Base-by-base conservation (phyloP, 2,329 filamentous ascomycete species). In the Cladosporium sp. region DNA sequence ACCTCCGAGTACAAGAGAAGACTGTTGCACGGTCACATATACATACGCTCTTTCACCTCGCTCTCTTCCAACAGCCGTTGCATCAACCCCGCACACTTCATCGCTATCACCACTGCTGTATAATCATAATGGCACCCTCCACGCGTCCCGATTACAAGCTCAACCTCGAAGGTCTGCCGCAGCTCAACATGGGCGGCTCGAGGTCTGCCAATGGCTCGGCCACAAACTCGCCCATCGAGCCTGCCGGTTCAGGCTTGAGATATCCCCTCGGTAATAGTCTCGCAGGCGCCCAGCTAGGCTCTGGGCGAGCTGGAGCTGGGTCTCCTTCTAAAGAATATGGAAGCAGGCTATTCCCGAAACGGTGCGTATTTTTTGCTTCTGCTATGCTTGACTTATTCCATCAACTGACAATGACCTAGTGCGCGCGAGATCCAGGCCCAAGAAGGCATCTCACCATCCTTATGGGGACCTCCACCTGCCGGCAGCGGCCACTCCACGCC, bases 401-500 rank as follows among this genome's bases (percentile, higher is more conserved):
- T 34, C 26, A 0, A 64, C 69, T 69, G 51, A 67, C 65, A 62
- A 59, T 6, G 32, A 43, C 53, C 67, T 74, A 97, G 94, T 76
- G 93, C 95, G 70, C 88, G 95, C 78, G 95, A 99, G 79, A 97
- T 98, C 68, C 94, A 98, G 82, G 93, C 93, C 63, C 93, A 97
- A 81, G 94, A 98, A 85, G 93, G 93, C 60, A 85, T 97, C 58
- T 82, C 83, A 76, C 89, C 84, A 75, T 85, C 86, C 78, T 79
- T 89, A 61, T 98, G 95, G 95, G 93, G 95, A 13, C 94, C 95
- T 70, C 94, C 95, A 58, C 94, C 95, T 70, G 93, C 94, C 65
- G 97, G 94, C 64, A 97, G 94, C 77, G 95, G 94, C 70, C 94
- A 97, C 79, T 97, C 94, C 23, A 97, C 94, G 49, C 95, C 95